Base-by-base conservation (phyloP, 345 rosid genomes). In the Brassica nigra region DNA sequence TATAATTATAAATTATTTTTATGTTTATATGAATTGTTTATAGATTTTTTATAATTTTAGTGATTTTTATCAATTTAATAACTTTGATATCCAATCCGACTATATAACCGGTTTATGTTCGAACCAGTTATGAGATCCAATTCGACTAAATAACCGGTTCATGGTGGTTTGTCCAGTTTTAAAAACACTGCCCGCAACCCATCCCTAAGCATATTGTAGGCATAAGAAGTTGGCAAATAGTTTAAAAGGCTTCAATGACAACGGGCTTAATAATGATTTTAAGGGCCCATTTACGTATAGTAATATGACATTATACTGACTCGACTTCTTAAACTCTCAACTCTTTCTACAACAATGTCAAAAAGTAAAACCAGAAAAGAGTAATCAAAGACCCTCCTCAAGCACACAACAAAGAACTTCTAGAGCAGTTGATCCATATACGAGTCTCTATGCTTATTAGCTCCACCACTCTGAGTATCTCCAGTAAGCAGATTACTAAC, bases 401-500 rank as follows among this genome's bases (percentile, higher is more conserved):
- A 73, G 52, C 20, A 31, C 37, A 34, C 12, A 33, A 62, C 39
- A 6, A 7, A 28, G 4, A 42, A 58, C n/a, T 31, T 1, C 69
- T 36, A 80, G 27, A 80, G 83, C 14, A 62, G 71, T 39, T 80
- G 61, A 69, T 80, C 79, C 70, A 80, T n/a, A 49, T 49, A 80
- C n/a, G 83, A 75, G 71, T 54, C 75, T 54, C 63, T 58, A 58
- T 36, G 29, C 28, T 78, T 80, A 61, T 80, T 80, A 74, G 79
- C 71, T 61, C 37, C 79, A 68, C 75, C 75, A 63, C 71, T 42
- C 49, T 66, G 83, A 7, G 91, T 39, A 66, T 84, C 86, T 8
- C 85, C 86, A 0, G 91, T 71, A 1, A 82, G 85, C n/a, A 85
- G 57, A 79, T 62, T 87, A 58, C 78, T 78, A 73, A 91, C 36